Evolutionary conservation across 2,329 filamentous ascomycete genomes (phyloP), one percentile per base, ranked within the genome.

Genomic region (Beauveria caledonica): DNA sequence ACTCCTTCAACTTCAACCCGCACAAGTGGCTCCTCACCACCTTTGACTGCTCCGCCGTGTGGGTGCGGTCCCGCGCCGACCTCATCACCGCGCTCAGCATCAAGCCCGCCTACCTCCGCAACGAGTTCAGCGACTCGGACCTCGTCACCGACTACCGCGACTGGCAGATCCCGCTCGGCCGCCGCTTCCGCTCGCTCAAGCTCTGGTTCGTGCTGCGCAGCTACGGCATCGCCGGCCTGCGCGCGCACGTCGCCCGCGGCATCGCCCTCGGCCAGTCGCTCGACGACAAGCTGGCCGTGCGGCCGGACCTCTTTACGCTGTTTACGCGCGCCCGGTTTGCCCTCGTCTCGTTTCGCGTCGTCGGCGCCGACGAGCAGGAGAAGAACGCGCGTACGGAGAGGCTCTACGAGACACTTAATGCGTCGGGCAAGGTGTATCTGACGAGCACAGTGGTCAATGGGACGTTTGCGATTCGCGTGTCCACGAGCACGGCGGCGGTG

Each of bases 11-110:
- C 74, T 85, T 93, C 78, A 97, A 97, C 78, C 89, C 96, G 83
- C 92, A 97, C 80, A 97, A 97, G 78, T 97, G 93, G 93, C 80
- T 97, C 52, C 85, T 97, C 19, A 92, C 91, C 61, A 96, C 96
- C 74, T 97, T 97, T 68, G 93, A 97, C 72, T 83, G 80, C 67
- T 91, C 88, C 59, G 88, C 88, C 65, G 81, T 96, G 50, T 97
- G 85, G 75, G 86, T 97, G 53, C 86, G 87, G 64, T 81, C 86
- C 68, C 84, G 92, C 17, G 77, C 79, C 59, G 86, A 92, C 74
- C 82, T 97, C n/a, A 90, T 88, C 48, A 15, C 50, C 21, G 81
- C 87, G 0, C 81, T 96, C 46, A 86, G 84, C 69, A 88, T 94
- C 70, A 87, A 87, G 17, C 90, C 90, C 0, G 82, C 87, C 5